A percentile compares a stretch with the other conserved stretches of the same genome.
Evolutionary conservation across 1,284 basidiomycete genomes (phyloP).

Genomic region (Gomphus sp.): DNA sequence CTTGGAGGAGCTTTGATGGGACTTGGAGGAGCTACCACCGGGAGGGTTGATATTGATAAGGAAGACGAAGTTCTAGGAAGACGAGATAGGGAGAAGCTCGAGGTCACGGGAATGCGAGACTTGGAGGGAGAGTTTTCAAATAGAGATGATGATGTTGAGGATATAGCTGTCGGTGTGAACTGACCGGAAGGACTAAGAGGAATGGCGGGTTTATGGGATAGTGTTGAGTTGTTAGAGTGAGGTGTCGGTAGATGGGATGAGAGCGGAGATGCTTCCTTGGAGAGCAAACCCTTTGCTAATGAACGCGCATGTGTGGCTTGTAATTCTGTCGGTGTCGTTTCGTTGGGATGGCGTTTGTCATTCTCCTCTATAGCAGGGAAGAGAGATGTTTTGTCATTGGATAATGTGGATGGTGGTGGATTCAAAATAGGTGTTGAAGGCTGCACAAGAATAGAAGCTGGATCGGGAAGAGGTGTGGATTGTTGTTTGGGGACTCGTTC

Average conservation of each 20-base stretch:
- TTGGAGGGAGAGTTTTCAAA: background rate
- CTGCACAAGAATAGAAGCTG: background rate
- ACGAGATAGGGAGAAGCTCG: background rate
- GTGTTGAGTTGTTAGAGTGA: background rate
- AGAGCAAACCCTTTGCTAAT: background rate
- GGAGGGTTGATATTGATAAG: background rate
- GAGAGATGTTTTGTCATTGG: background rate
- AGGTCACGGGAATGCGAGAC: conserved; percentile 3
- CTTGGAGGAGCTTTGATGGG: too few relatives aligned
- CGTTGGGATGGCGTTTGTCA: background rate
- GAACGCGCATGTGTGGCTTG: background rate
- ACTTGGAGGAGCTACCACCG: background rate
- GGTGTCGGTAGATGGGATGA: background rate
- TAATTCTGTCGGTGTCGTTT: background rate
- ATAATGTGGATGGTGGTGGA: background rate
- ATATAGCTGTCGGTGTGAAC: background rate
- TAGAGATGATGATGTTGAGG: background rate
- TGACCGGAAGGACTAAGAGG: background rate
- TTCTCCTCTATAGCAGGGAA: background rate
- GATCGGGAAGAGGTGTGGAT: background rate
- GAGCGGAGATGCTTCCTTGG: background rate
- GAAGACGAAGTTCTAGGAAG: conserved; percentile 2
- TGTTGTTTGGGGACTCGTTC: too few relatives aligned
- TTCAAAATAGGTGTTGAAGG: background rate
- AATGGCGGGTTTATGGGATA: background rate